These are phyloP conservation scores for Voacanga thouarsii DNA, from an alignment of 257 asterid species.

Conservation along the genomic window DNA sequence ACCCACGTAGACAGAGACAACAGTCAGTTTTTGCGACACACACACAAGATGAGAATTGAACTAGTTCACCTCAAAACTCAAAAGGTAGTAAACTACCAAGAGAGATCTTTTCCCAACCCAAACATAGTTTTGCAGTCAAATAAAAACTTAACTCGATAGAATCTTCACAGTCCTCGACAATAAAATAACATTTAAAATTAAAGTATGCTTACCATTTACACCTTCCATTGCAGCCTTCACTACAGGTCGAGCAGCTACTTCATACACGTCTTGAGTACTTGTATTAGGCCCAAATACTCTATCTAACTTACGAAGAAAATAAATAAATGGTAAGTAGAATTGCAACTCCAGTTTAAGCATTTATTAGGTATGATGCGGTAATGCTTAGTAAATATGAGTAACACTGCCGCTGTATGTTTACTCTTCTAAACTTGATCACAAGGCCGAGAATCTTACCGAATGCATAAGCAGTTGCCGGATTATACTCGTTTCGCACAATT, in stretches of 20 bases:
- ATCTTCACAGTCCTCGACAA: not conserved
- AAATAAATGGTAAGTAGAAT: not conserved
- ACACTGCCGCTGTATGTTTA: not conserved
- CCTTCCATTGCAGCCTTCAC: constrained; percentile 99
- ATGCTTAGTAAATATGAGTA: no score
- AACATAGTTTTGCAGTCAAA: constrained; percentile 5
- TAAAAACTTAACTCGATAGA: not conserved
- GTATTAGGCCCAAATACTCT: constrained; percentile 86
- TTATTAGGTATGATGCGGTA: not conserved
- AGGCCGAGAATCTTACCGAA: constrained; percentile 52
- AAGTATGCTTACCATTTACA: constrained; percentile 64
- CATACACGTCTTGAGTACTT: constrained; percentile 80
- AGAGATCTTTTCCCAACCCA: not conserved
- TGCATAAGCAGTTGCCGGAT: constrained; percentile 83
- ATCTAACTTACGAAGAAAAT: constrained; percentile 41
- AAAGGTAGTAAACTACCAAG: not conserved
- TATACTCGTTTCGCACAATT: constrained; percentile 82
- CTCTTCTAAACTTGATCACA: not conserved
- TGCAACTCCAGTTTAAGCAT: not conserved
- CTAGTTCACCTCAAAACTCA: not conserved
- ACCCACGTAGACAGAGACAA: not conserved
- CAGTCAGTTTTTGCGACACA: no score
- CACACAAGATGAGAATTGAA: not conserved
- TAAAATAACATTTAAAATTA: constrained; percentile 8
- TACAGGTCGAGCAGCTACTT: constrained; percentile 94